A percentile compares a stretch with the other conserved stretches of the same genome.
Evolutionary conservation across 495 filamentous ascomycete genomes (phyloP).

Genomic region (Platismatia glauca): DNA sequence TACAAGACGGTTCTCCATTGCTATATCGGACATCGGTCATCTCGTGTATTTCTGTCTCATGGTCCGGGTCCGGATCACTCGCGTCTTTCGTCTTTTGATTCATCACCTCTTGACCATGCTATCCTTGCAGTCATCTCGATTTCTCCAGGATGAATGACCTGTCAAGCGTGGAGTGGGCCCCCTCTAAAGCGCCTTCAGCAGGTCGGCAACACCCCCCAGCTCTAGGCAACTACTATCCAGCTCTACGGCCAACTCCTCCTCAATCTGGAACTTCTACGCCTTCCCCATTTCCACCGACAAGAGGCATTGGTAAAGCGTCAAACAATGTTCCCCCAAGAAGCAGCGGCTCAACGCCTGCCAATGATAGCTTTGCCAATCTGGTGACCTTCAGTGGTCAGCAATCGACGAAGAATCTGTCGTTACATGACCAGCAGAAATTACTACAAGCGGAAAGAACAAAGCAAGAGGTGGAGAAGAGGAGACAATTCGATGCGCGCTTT

Average conservation of each 20-base stretch:
- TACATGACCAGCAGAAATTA: slow-evolving; percentile 77
- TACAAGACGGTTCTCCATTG: too few relatives aligned
- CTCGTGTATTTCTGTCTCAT: too few relatives aligned
- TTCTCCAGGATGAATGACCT: slow-evolving; percentile 46
- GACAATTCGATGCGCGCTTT: slow-evolving; percentile 62
- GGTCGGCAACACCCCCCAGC: slow-evolving; percentile 44
- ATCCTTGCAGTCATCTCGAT: not conserved
- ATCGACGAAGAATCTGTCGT: slow-evolving; percentile 57
- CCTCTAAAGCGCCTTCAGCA: slow-evolving; percentile 31
- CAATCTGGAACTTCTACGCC: slow-evolving; percentile 63
- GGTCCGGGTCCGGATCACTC: not conserved
- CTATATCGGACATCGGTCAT: too few relatives aligned
- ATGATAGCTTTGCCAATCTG: slow-evolving; percentile 85
- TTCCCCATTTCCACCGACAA: slow-evolving; percentile 42
- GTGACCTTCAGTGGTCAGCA: slow-evolving; percentile 68
- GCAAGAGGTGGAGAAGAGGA: slow-evolving; percentile 64
- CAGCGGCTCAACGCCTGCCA: slow-evolving; percentile 51
- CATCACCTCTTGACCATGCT: not conserved
- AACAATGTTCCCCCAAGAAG: slow-evolving; percentile 24
- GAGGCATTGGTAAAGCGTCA: slow-evolving; percentile 29
- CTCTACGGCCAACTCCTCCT: slow-evolving; percentile 53
- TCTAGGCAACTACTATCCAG: slow-evolving; percentile 48
- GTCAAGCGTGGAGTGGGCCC: slow-evolving; percentile 47
- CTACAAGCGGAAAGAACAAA: slow-evolving; percentile 67
- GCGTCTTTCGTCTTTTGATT: too few relatives aligned